Base-by-base conservation (phyloP, 179 eudicot genomes). In the Amaranthus tricolor region DNA sequence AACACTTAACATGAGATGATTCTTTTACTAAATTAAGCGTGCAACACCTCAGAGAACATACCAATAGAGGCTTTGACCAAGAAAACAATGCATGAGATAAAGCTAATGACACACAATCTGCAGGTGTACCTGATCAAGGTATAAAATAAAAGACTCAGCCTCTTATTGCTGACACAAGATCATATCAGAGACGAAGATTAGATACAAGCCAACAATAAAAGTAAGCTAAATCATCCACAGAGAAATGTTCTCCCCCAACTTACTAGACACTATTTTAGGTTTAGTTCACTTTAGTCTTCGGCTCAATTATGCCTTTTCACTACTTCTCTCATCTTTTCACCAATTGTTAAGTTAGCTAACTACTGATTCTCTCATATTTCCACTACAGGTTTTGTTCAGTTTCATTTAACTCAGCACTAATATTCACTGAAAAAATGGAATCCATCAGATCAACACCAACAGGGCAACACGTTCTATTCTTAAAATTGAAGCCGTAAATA, bases 51-150 rank as follows among this genome's bases (percentile, higher is more conserved):
- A 58, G 45, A 51, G 78, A 70, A 69, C 86, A 75, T 89, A 95
- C 99, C 99, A 95, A 71, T 8, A 86, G 80, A 61, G 99, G 99
- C 88, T 91, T 95, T 76, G 97, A 83, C 93, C 92, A 90, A 61
- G 93, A 88, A 84, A 95, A 95, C 56, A 95, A 78, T 59, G 97
- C 85, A 78, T 91, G 93, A 43, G 98, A 93, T 72, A 95, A 81
- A 51, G 97, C 98, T 81, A 95, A 80, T 59, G 99, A 88, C 49
- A 95, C 99, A 83, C 99, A 95, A 85, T 95, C 99, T 63, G 83
- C 99, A 61, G 99, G 95, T 62, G 99, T 93, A 77, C 99, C 99
- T 95, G 85, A 6, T 47, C 71, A 75, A 76, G 68, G 49, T 57
- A n/a, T 20, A 62, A 78, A 86, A 61, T 49, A 76, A 70, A 55